These are phyloP conservation scores for Litchi chinensis DNA, from an alignment of 345 rosid species.

Conservation along the genomic window DNA sequence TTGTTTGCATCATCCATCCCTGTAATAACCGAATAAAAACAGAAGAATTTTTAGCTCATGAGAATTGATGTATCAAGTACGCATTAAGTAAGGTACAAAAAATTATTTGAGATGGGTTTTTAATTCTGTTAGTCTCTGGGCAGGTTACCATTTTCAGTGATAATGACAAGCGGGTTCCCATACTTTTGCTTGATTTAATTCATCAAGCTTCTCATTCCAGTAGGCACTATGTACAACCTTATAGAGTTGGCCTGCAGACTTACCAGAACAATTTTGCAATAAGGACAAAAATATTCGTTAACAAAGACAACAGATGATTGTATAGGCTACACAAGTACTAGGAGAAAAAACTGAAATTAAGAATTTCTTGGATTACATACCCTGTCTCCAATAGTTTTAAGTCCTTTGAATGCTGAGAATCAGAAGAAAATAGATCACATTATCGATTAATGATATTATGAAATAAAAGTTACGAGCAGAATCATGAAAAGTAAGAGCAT, in stretches of 20 bases:
- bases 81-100: neutral
- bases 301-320: neutral
- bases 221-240: slow-evolving; percentile 73
- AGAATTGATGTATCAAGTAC: neutral
- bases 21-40: slow-evolving; percentile 20
- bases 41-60: neutral
- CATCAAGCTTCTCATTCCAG: slow-evolving; percentile 66
- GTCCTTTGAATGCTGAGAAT: slow-evolving; percentile 60
- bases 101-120: neutral
- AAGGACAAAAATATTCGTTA: neutral
- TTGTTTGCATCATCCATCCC: slow-evolving; percentile 91
- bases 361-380: slow-evolving; percentile 31
- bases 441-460: too few species aligned
- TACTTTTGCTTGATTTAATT: slow-evolving; percentile 68
- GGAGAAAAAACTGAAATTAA: too few species aligned
- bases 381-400: slow-evolving; percentile 68
- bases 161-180: slow-evolving; percentile 54
- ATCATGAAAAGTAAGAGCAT: neutral
- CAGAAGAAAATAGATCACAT: slow-evolving; percentile 7
- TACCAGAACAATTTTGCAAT: neutral
- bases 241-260: slow-evolving; percentile 60
- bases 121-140: neutral
- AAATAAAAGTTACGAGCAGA: neutral
- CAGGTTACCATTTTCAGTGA: slow-evolving; percentile 66
- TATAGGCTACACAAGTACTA: too few species aligned